Evolutionary conservation across 163 green algal species (phyloP).

Genomic region (Picocystis sp.): DNA sequence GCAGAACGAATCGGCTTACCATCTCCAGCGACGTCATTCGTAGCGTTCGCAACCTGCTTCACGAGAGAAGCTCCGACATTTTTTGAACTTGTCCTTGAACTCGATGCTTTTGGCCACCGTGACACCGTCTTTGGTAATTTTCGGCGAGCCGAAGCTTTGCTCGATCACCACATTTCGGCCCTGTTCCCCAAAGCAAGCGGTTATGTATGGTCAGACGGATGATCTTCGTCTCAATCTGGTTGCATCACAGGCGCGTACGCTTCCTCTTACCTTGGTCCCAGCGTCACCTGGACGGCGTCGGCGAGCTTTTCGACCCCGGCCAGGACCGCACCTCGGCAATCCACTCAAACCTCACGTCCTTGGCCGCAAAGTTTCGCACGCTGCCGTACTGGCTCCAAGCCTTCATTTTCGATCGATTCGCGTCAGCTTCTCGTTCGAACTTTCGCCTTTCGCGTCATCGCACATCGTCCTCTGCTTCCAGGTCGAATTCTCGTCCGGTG

Average conservation of each 20-base stretch:
- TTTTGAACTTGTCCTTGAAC: constrained; percentile 87
- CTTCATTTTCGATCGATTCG: too few species aligned
- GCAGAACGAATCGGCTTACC: constrained; percentile 27
- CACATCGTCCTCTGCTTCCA: too few species aligned
- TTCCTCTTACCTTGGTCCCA: constrained; percentile 74
- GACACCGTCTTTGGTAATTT: constrained; percentile 99
- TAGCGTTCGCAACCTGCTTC: constrained; percentile 92
- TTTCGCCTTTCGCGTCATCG: too few species aligned
- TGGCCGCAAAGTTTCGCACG: constrained; percentile 45
- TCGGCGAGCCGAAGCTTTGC: constrained; percentile 82
- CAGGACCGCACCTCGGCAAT: constrained; percentile 70
- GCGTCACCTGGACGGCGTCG: constrained; percentile 94
- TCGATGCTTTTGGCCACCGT: constrained; percentile 95
- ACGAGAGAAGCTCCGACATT: constrained; percentile 94
- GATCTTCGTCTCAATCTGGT: not conserved
- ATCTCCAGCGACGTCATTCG: constrained; percentile 96
- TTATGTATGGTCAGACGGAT: not conserved
- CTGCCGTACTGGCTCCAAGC: too few species aligned
- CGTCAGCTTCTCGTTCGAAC: too few species aligned
- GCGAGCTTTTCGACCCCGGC: constrained; percentile 86
- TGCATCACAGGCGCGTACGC: not conserved
- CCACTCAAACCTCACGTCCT: constrained; percentile 82
- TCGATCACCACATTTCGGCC: constrained; percentile 98
- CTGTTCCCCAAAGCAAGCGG: constrained; percentile 27
- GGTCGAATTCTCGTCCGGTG: too few species aligned